Percentiles rank a stretch among this genome's conserved stretches.
These are phyloP conservation scores for Eimeria maxima DNA, from an alignment of 169 alveolate genomes.

Conservation along the genomic window DNA sequence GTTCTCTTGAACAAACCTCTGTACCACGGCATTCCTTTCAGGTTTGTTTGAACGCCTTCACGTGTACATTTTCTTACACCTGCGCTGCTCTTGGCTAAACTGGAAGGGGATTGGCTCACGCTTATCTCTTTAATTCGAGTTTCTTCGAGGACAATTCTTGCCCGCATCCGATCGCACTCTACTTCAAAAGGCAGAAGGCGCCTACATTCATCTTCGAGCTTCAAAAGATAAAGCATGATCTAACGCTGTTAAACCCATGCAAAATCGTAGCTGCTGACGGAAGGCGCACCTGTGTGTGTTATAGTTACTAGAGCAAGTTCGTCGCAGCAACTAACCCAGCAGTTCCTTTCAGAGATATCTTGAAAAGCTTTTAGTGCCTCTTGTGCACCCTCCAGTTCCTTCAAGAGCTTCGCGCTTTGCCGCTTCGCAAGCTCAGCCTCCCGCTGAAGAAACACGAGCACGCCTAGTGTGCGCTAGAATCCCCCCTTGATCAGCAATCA, in stretches of 20 bases:
- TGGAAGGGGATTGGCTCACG: slow-evolving; percentile 3
- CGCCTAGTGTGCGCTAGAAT: neutral
- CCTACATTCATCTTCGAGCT: slow-evolving; percentile 62
- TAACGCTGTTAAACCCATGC: neutral
- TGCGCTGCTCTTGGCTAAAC: neutral
- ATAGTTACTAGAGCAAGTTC: neutral
- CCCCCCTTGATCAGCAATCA: neutral
- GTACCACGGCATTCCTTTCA: neutral
- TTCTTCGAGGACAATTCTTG: slow-evolving; percentile 21
- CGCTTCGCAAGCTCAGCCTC: slow-evolving; percentile 30
- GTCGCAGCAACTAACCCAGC: slow-evolving; percentile 3
- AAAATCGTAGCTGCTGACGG: too few species aligned
- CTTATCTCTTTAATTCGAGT: slow-evolving; percentile 24
- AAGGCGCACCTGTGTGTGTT: neutral
- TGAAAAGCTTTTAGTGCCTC: slow-evolving; percentile 51
- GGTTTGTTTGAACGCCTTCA: neutral
- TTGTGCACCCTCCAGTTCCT: slow-evolving; percentile 34
- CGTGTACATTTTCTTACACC: neutral
- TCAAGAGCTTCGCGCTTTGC: slow-evolving; percentile 39
- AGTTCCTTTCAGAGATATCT: slow-evolving; percentile 43
- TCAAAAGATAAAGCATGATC: neutral
- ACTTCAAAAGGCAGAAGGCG: slow-evolving; percentile 29
- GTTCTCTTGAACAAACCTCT: neutral
- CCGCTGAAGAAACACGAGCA: slow-evolving; percentile 14
- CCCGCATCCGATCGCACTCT: slow-evolving; percentile 64